Evolutionary conservation across 257 asterid genomes (phyloP).

Genomic region (Ocimum tenuiflorum): DNA sequence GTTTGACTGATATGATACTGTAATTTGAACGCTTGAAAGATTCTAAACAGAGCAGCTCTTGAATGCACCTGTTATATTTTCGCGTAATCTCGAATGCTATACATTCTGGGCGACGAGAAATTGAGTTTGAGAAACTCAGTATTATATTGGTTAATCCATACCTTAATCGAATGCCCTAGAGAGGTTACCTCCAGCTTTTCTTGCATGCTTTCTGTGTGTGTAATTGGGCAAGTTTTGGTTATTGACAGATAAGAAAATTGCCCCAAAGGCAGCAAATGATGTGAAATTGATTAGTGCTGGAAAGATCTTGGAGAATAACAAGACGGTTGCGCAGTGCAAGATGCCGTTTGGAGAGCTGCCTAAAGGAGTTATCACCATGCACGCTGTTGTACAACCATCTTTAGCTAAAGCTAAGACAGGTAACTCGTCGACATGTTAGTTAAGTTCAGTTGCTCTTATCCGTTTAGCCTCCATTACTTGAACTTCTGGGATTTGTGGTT

Average conservation of each 20-base stretch:
- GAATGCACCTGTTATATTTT: background rate
- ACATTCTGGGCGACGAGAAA: no score
- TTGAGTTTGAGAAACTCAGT: no score
- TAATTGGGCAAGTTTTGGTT: constrained; percentile 8
- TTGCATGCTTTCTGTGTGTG: constrained; percentile 1
- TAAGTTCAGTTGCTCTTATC: no score
- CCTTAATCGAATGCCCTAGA: background rate
- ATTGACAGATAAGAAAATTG: constrained; percentile 59
- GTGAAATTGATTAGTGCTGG: constrained; percentile 80
- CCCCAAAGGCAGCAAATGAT: constrained; percentile 74
- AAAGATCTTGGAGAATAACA: constrained; percentile 71
- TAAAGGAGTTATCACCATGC: constrained; percentile 72
- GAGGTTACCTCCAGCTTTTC: background rate
- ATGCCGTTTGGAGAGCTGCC: constrained; percentile 72
- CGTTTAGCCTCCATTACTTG: no score
- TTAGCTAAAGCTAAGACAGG: constrained; percentile 70
- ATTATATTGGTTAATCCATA: no score
- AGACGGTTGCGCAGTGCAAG: constrained; percentile 77
- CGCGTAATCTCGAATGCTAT: background rate
- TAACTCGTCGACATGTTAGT: no score
- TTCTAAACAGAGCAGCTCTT: background rate
- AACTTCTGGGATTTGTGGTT: background rate
- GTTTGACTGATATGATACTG: background rate
- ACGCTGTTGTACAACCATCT: constrained; percentile 87
- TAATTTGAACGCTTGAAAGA: background rate